Percentiles rank a stretch among this genome's conserved stretches.
Conservation (phyloP, 768 basidiomycete species). For the Xerocomellus intermedius region DNA sequence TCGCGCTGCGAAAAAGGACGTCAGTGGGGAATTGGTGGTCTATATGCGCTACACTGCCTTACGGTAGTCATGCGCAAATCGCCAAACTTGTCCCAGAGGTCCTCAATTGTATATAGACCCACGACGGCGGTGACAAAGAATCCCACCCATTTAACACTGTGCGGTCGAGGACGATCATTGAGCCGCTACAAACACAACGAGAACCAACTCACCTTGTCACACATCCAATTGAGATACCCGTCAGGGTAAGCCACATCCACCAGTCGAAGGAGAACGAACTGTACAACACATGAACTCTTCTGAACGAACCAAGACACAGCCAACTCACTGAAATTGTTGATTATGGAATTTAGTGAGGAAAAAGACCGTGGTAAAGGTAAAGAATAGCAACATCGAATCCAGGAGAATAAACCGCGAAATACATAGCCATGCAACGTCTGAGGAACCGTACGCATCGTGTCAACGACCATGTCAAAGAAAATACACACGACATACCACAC, state of each 20-base stretch:
- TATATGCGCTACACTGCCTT: slow-evolving; percentile 33
- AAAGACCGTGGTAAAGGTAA: slow-evolving; percentile 96
- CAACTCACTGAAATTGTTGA: slow-evolving; percentile 84
- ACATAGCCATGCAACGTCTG: slow-evolving; percentile 94
- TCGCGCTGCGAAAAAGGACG: slow-evolving; percentile 53
- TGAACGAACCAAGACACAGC: not conserved
- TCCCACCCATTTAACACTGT: slow-evolving; percentile 93
- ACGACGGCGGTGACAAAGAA: slow-evolving; percentile 94
- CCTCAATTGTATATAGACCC: slow-evolving; percentile 94
- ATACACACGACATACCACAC: slow-evolving; percentile 55
- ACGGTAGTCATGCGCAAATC: slow-evolving; percentile 90
- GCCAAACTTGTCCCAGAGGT: slow-evolving; percentile 98
- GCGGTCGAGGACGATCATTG: not conserved
- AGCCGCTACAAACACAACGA: not conserved
- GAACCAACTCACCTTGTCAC: slow-evolving; percentile 70
- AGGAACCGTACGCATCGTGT: not conserved
- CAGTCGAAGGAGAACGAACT: slow-evolving; percentile 95
- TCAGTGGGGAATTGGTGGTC: slow-evolving; percentile 11
- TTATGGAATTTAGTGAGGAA: slow-evolving; percentile 96
- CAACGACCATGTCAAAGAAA: not conserved
- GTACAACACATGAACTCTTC: not conserved
- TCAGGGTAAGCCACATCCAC: slow-evolving; percentile 95
- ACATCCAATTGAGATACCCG: slow-evolving; percentile 92
- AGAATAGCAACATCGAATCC: slow-evolving; percentile 98
- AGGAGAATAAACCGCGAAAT: slow-evolving; percentile 97